phyloP scores from a whole-genome alignment of 257 asterid genomes.

The Haberlea rhodopensis region DNA sequence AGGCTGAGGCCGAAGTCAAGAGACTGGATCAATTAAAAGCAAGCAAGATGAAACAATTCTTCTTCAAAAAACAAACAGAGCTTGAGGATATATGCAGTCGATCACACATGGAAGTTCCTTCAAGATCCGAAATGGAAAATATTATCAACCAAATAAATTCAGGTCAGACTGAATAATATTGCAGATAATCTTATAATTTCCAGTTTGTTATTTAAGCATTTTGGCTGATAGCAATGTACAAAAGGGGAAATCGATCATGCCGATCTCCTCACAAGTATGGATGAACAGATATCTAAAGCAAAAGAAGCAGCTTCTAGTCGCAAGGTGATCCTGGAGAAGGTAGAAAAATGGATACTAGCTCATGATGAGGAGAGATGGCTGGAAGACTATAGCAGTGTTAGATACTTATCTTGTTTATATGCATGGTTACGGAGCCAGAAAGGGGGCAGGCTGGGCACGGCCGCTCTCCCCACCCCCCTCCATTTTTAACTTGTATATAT shows the following conservation, averaged over 20 bases:
- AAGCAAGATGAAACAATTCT: conserved; percentile 94
- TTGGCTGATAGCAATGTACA: conserved; percentile 35
- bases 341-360: conserved; percentile 91
- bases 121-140: conserved; percentile 74
- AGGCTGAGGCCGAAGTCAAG: conserved; percentile 92
- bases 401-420: conserved; percentile 32
- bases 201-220: conserved; percentile 8
- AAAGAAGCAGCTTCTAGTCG: conserved; percentile 88
- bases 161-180: conserved; percentile 46
- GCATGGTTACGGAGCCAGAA: neutral
- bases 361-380: conserved; percentile 92
- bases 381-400: conserved; percentile 88
- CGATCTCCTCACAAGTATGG: conserved; percentile 88
- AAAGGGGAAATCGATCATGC: conserved; percentile 96
- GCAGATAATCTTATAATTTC: conserved; percentile 5
- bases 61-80: conserved; percentile 73
- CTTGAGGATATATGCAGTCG: conserved; percentile 87
- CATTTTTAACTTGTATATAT: too few relatives aligned
- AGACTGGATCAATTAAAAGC: conserved; percentile 90
- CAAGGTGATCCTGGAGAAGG: conserved; percentile 90
- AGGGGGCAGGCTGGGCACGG: neutral
- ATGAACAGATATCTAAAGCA: conserved; percentile 82
- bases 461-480: neutral
- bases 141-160: conserved; percentile 63
- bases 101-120: conserved; percentile 91